A percentile compares a stretch with the other conserved stretches of the same genome.
Conservation (phyloP, 352 stramenopile species). For the Phytophthora melonis region DNA sequence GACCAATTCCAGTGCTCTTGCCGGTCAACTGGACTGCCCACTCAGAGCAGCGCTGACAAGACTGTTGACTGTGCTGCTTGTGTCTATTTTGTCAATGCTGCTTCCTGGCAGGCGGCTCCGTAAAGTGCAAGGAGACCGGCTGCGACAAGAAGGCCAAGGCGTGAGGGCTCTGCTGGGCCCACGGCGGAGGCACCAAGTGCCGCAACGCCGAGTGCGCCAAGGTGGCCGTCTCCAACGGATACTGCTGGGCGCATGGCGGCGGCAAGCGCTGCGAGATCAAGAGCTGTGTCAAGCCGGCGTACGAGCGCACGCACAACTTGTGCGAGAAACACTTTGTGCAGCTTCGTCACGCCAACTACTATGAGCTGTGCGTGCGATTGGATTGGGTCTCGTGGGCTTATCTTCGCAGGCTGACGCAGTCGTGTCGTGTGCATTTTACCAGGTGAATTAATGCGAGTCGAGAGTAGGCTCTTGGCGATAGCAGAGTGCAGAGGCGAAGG, state of each 20-base stretch:
- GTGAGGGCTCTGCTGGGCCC: slow-evolving; percentile 31
- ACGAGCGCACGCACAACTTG: slow-evolving; percentile 52
- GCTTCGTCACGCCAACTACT: slow-evolving; percentile 9
- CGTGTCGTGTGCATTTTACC: not conserved
- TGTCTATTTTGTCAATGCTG: not conserved
- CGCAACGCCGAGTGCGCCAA: slow-evolving; percentile 53
- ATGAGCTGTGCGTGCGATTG: slow-evolving; percentile 14
- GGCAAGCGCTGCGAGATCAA: slow-evolving; percentile 48
- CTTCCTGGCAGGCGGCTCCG: slow-evolving; percentile 42
- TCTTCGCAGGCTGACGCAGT: not conserved
- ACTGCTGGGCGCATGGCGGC: slow-evolving; percentile 62
- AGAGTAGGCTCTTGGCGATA: no score
- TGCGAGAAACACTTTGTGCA: slow-evolving; percentile 46
- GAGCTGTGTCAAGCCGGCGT: slow-evolving; percentile 46
- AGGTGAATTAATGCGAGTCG: not conserved
- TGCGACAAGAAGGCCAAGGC: slow-evolving; percentile 58
- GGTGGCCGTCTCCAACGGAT: slow-evolving; percentile 46
- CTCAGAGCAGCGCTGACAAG: not conserved
- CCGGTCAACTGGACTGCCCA: not conserved
- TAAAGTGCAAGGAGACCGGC: slow-evolving; percentile 55
- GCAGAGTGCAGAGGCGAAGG: not conserved
- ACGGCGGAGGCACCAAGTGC: no score
- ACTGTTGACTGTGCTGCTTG: not conserved
- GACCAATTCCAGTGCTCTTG: not conserved
- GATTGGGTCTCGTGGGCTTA: not conserved